phyloP scores from a whole-genome alignment of 2,329 filamentous ascomycete genomes.

The Aureobasidium zeae region DNA sequence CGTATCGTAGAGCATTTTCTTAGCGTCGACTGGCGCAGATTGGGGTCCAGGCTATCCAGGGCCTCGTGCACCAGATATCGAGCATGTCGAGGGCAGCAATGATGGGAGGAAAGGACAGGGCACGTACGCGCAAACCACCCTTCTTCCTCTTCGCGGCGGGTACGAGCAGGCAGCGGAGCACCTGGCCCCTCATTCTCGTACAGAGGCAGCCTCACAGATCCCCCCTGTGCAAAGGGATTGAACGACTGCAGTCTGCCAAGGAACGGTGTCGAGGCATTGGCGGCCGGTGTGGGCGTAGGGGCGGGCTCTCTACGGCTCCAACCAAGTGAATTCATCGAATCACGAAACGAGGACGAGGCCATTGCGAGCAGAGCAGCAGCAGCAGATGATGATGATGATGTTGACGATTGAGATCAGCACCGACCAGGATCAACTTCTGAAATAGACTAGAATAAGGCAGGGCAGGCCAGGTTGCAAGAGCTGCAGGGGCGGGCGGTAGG shows the following conservation, averaged over 20 bases:
- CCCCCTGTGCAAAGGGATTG: conserved; percentile 78
- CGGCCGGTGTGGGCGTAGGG: conserved; percentile 59
- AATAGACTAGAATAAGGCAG: conserved; percentile 5
- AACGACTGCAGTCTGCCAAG: conserved; percentile 71
- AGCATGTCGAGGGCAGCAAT: conserved; percentile 18
- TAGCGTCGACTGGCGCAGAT: conserved; percentile 9
- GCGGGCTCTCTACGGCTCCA: conserved; percentile 83
- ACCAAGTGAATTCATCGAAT: conserved; percentile 88
- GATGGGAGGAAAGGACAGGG: conserved; percentile 17
- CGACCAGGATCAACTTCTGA: conserved; percentile 1
- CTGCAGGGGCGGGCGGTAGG: conserved; percentile 14
- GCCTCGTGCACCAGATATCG: conserved; percentile 10
- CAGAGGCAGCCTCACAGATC: conserved; percentile 85
- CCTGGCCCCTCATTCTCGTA: conserved; percentile 64
- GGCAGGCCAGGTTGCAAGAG: conserved; percentile 6
- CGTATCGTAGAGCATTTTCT: background rate
- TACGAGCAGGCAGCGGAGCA: conserved; percentile 76
- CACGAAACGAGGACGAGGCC: conserved; percentile 82
- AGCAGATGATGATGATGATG: background rate
- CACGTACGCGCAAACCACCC: conserved; percentile 90
- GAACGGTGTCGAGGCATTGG: conserved; percentile 63
- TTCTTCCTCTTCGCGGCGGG: conserved; percentile 84
- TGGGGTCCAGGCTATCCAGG: conserved; percentile 6
- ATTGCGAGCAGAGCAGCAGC: conserved; percentile 38
- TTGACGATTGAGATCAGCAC: background rate